A percentile compares a stretch with the other conserved stretches of the same genome.
These are phyloP conservation scores for Papilionanthe hybrid DNA, from an alignment of 116 monocot species.

Conservation along the genomic window DNA sequence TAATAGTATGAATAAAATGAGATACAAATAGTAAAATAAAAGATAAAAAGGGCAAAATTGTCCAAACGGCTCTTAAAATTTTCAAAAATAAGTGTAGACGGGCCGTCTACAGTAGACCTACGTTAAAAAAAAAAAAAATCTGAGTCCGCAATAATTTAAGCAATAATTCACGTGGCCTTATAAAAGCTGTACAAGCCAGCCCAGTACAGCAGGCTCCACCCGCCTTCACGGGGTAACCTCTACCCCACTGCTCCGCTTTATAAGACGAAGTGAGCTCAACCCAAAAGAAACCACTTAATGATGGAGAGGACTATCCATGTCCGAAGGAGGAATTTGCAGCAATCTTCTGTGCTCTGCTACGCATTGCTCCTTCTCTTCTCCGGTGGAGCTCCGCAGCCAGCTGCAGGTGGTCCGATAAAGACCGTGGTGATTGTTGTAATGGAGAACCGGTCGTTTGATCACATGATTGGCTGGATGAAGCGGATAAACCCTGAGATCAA, in stretches of 20 bases:
- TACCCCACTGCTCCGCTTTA: no score
- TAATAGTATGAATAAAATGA: no score
- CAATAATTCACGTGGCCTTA: not conserved
- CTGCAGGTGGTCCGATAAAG: conserved; percentile 33
- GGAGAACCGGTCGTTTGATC: conserved; percentile 75
- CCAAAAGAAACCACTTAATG: not conserved
- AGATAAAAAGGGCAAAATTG: no score
- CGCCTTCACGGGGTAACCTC: no score
- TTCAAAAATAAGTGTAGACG: no score
- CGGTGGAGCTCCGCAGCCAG: not conserved
- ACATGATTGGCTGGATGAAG: conserved; percentile 65
- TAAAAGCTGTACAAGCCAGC: not conserved
- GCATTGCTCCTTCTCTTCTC: conserved; percentile 10
- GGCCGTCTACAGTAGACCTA: no score
- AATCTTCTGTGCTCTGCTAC: not conserved
- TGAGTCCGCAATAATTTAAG: no score
- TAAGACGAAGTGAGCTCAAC: no score
- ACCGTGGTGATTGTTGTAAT: conserved; percentile 52
- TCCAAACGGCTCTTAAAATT: no score
- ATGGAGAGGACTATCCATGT: not conserved
- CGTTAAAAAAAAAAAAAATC: no score
- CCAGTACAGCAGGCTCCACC: no score
- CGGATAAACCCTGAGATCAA: conserved; percentile 35
- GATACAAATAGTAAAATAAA: no score
- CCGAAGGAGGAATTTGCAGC: not conserved